phyloP scores from a whole-genome alignment of 768 basidiomycete genomes.

The Leccinum truebloodii region DNA sequence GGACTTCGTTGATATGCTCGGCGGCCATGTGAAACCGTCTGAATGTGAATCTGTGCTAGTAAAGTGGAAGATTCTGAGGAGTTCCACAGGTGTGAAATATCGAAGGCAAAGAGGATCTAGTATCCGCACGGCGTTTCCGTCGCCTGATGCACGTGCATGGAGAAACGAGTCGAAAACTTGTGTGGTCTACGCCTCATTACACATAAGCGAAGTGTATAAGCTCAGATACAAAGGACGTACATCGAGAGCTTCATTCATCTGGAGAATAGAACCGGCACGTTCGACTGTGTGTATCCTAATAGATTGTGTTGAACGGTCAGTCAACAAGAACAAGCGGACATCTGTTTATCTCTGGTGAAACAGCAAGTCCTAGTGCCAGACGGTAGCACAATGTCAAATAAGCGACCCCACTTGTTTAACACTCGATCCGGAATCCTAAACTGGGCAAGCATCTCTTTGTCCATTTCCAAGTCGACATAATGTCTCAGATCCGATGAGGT shows the following conservation, averaged over 20 bases:
- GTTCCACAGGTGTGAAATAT: slow-evolving; percentile 74
- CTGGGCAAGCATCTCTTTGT: slow-evolving; percentile 21
- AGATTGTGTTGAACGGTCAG: background rate
- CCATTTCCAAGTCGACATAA: slow-evolving; percentile 13
- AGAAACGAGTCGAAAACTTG: slow-evolving; percentile 58
- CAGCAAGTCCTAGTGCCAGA: slow-evolving; percentile 67
- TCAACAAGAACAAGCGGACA: background rate
- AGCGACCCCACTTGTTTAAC: slow-evolving; percentile 70
- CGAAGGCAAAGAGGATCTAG: slow-evolving; percentile 62
- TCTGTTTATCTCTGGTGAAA: slow-evolving; percentile 67
- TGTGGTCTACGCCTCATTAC: slow-evolving; percentile 50
- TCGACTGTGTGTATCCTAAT: slow-evolving; percentile 78
- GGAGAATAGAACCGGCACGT: slow-evolving; percentile 75
- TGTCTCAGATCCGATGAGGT: slow-evolving; percentile 9
- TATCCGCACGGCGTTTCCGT: slow-evolving; percentile 49
- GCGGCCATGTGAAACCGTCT: slow-evolving; percentile 61
- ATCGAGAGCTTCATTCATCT: slow-evolving; percentile 65
- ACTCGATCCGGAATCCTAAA: slow-evolving; percentile 59
- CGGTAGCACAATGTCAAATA: slow-evolving; percentile 79
- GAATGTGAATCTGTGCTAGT: slow-evolving; percentile 18
- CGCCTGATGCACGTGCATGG: slow-evolving; percentile 39
- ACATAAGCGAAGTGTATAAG: background rate
- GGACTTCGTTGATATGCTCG: slow-evolving; percentile 58
- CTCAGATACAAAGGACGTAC: slow-evolving; percentile 37
- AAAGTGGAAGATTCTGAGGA: slow-evolving; percentile 69